These are phyloP conservation scores for Xerocomus minutiporus DNA, from an alignment of 1,284 basidiomycete species.

Conservation along the genomic window DNA sequence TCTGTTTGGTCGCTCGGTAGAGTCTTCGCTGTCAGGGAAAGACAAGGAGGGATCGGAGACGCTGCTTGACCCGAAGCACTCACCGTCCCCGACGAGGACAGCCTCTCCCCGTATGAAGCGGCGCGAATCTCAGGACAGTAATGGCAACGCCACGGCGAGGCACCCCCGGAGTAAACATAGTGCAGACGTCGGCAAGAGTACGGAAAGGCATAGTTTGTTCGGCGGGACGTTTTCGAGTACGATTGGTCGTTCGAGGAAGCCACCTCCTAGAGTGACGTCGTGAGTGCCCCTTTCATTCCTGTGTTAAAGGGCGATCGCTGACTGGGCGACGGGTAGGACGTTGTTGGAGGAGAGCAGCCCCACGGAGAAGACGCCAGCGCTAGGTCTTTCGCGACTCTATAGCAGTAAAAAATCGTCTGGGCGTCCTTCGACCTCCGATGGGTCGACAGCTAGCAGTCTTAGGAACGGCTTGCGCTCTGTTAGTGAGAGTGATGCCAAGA, in stretches of 20 bases:
- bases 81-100: conserved; percentile 14
- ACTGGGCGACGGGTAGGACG: conserved; percentile 17
- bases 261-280: conserved; percentile 66
- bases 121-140: conserved; percentile 25
- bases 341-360: conserved; percentile 24
- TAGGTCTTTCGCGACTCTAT: conserved; percentile 50
- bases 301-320: conserved; percentile 1
- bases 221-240: conserved; percentile 54
- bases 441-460: conserved; percentile 12
- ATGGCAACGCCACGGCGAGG: conserved; percentile 34
- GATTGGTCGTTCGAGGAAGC: conserved; percentile 69
- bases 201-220: conserved; percentile 75
- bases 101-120: conserved; percentile 20
- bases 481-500: conserved; percentile 12
- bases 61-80: conserved; percentile 22
- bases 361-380: conserved; percentile 36
- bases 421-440: conserved; percentile 39
- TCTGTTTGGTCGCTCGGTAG: conserved; percentile 57
- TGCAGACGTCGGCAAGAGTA: conserved; percentile 46
- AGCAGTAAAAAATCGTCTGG: conserved; percentile 38
- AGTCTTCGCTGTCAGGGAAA: conserved; percentile 39
- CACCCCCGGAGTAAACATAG: conserved; percentile 48
- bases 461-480: conserved; percentile 9
- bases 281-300: conserved; percentile 31
- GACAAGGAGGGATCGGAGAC: conserved; percentile 34